These are phyloP conservation scores for Setomelanomma holmii DNA, from an alignment of 2,329 filamentous ascomycete genomes.

Conservation along the genomic window DNA sequence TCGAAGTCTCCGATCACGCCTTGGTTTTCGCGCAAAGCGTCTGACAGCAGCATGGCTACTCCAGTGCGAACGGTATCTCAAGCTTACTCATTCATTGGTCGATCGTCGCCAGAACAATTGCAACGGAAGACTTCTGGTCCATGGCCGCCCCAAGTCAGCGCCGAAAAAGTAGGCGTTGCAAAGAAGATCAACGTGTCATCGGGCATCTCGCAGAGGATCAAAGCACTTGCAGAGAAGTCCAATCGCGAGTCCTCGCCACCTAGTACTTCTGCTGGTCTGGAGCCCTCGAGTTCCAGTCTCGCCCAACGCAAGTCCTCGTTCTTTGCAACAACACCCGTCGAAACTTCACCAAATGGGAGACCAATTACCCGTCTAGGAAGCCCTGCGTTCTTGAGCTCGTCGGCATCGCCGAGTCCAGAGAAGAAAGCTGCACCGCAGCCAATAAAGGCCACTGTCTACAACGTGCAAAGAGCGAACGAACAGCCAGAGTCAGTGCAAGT, in stretches of 20 bases:
- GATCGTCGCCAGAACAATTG: conserved; percentile 37
- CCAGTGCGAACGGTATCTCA: conserved; percentile 47
- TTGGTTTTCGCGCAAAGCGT: conserved; percentile 56
- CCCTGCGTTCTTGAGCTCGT: conserved; percentile 35
- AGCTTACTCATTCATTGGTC: conserved; percentile 32
- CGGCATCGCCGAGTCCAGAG: conserved; percentile 37
- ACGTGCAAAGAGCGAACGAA: conserved; percentile 47
- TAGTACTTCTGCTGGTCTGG: conserved; percentile 29
- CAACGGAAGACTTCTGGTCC: conserved; percentile 41
- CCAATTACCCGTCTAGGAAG: conserved; percentile 38
- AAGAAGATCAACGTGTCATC: conserved; percentile 86
- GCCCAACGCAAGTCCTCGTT: conserved; percentile 50
- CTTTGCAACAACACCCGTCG: conserved; percentile 42
- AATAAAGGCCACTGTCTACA: conserved; percentile 48
- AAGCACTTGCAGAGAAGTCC: conserved; percentile 82
- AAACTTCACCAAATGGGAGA: conserved; percentile 34
- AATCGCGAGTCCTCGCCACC: conserved; percentile 54
- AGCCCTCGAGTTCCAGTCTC: conserved; percentile 37
- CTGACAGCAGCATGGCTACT: conserved; percentile 31
- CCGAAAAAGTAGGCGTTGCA: conserved; percentile 49
- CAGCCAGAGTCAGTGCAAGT: conserved; percentile 83
- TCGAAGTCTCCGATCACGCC: conserved; percentile 83
- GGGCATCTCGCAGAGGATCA: conserved; percentile 92
- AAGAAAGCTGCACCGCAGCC: conserved; percentile 28
- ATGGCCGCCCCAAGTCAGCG: conserved; percentile 35